phyloP scores from a whole-genome alignment of 1,284 basidiomycete species.

The Leccinum pachyderme region DNA sequence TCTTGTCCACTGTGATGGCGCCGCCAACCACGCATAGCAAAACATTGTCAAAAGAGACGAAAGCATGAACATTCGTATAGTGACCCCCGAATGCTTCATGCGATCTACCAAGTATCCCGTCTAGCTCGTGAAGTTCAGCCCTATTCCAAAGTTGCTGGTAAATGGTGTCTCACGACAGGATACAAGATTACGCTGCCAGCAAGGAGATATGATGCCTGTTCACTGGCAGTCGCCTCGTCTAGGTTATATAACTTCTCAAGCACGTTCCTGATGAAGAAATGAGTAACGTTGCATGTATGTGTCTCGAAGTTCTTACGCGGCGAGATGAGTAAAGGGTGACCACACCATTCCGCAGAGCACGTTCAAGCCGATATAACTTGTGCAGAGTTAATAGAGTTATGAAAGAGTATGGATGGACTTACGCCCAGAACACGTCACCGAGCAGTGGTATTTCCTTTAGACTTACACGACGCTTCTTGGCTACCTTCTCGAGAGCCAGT shows the following conservation, averaged over 20 bases:
- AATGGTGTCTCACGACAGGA: constrained; percentile 49
- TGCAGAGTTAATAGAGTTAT: constrained; percentile 12
- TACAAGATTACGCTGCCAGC: constrained; percentile 76
- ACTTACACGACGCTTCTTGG: constrained; percentile 60
- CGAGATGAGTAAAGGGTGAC: constrained; percentile 76
- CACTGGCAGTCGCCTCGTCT: constrained; percentile 59
- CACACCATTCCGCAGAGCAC: constrained; percentile 76
- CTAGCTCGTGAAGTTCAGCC: constrained; percentile 33
- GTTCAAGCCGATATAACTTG: constrained; percentile 67
- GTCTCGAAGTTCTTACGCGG: constrained; percentile 48
- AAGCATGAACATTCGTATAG: constrained; percentile 55
- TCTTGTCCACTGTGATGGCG: constrained; percentile 55
- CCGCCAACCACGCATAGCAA: constrained; percentile 64
- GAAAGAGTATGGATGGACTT: constrained; percentile 30
- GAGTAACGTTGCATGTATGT: constrained; percentile 2
- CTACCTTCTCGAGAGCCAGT: constrained; percentile 62
- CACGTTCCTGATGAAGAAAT: constrained; percentile 53
- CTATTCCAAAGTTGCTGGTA: background rate
- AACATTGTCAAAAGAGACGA: constrained; percentile 64
- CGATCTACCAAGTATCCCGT: constrained; percentile 62
- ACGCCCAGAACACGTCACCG: constrained; percentile 81
- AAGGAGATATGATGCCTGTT: constrained; percentile 68
- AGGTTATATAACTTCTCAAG: constrained; percentile 67
- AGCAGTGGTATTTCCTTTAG: constrained; percentile 60
- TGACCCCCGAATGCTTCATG: constrained; percentile 53